Evolutionary conservation across 139 green algal genomes (phyloP), one percentile per base, ranked within the genome.

Genomic region (Haematococcus lacustris): DNA sequence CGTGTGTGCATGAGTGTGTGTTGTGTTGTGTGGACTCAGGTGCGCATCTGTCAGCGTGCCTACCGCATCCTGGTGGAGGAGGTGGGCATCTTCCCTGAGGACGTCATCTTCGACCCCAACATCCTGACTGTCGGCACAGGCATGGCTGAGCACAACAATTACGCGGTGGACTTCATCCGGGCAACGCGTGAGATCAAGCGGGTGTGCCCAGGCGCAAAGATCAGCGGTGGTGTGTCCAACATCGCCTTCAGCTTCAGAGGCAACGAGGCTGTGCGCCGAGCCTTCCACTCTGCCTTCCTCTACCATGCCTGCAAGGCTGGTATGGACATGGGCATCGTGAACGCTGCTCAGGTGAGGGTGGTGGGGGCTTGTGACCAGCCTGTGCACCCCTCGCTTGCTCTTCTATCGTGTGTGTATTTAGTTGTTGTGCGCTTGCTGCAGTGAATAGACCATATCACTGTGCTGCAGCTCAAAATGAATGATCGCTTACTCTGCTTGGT

Each of bases 291-390:
- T 21, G 90, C 91, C 28, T 98, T 98, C 86, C 83, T 98, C 76
- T 83, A 98, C 83, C 90, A 97, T 79, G 94, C 93, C 6, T 97
- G 91, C 81, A 80, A 83, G 39, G 92, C 93, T 1, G 95, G 95
- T 78, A 98, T 99, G 94, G 95, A 99, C 90, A 99, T 99, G 95
- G 95, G 94, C 78, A 99, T 99, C 66, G 95, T 99, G 21, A 98
- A 99, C 80, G 88, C 95, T 0, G 85, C 81, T 1, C 93, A 97
- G 80, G 82, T 84, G n/a, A n/a, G n/a, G n/a, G n/a, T n/a, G n/a
- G n/a, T n/a, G n/a, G n/a, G n/a, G n/a, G n/a, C n/a, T n/a, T n/a
- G n/a, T n/a, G n/a, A n/a, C n/a, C n/a, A n/a, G n/a, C n/a, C n/a
- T n/a, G n/a, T n/a, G n/a, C n/a, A n/a, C n/a, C n/a, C n/a, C n/a